phyloP scores from a whole-genome alignment of 148 eudicot species.

The Nyssa sinensis region DNA sequence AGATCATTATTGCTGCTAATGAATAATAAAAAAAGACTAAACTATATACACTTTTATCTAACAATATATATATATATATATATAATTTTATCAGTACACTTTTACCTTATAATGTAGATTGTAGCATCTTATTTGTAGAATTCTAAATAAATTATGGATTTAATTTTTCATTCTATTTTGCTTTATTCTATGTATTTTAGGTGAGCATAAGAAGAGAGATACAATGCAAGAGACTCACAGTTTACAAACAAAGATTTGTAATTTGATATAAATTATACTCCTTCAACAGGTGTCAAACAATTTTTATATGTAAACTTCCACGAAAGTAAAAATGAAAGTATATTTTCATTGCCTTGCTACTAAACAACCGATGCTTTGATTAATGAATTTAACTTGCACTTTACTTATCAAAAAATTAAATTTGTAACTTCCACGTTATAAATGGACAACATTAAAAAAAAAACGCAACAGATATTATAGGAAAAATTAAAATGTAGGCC shows the following conservation, averaged over 20 bases:
- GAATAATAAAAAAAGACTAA: not conserved
- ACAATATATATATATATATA: too few species aligned
- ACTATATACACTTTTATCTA: not conserved
- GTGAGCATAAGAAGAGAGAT: not conserved
- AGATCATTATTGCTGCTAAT: not conserved
- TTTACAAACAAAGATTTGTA: not conserved
- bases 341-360: not conserved
- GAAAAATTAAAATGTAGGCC: not conserved
- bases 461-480: not conserved
- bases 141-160: not conserved
- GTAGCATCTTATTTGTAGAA: not conserved
- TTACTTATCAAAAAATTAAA: too few species aligned
- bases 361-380: not conserved
- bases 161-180: not conserved
- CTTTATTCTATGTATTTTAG: constrained; percentile 4
- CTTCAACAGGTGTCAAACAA: not conserved
- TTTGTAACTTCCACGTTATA: too few species aligned
- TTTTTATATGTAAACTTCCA: not conserved
- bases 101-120: too few species aligned
- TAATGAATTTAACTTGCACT: not conserved
- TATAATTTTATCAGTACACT: too few species aligned
- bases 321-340: not conserved
- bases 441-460: not conserved
- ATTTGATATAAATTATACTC: not conserved
- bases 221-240: not conserved